A percentile compares a stretch with the other conserved stretches of the same genome.
These are phyloP conservation scores for Lyophyllum semitale DNA, from an alignment of 768 basidiomycete genomes.

Conservation along the genomic window DNA sequence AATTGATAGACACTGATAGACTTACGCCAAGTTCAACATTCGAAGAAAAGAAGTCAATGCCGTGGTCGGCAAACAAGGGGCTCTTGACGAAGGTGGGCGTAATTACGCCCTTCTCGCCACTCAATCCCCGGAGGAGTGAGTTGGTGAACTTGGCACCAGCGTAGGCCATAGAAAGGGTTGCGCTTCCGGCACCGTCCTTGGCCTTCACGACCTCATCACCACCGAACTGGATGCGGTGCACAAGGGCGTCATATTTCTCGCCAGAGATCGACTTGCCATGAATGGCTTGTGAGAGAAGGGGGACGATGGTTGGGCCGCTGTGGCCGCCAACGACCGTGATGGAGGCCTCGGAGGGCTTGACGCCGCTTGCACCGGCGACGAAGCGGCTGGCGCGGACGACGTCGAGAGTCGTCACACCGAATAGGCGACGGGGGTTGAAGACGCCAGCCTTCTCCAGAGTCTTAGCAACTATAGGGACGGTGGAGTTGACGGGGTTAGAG, in stretches of 20 bases:
- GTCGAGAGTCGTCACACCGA: slow-evolving; percentile 98
- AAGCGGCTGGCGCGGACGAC: slow-evolving; percentile 96
- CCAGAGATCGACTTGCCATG: slow-evolving; percentile 74
- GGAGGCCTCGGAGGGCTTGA: slow-evolving; percentile 63
- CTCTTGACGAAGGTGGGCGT: slow-evolving; percentile 90
- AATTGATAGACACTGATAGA: slow-evolving; percentile 25
- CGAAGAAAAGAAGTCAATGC: slow-evolving; percentile 93
- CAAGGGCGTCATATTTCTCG: slow-evolving; percentile 74
- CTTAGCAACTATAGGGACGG: slow-evolving; percentile 94
- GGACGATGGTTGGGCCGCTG: slow-evolving; percentile 96
- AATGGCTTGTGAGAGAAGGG: slow-evolving; percentile 82
- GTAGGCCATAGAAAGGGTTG: slow-evolving; percentile 94
- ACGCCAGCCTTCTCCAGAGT: slow-evolving; percentile 91
- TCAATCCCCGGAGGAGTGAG: slow-evolving; percentile 80
- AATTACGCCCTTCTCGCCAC: slow-evolving; percentile 86
- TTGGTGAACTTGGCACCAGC: slow-evolving; percentile 91
- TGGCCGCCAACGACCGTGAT: slow-evolving; percentile 95
- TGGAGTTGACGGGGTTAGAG: slow-evolving; percentile 98
- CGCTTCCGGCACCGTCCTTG: slow-evolving; percentile 93
- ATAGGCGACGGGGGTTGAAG: slow-evolving; percentile 86
- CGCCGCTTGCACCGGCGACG: slow-evolving; percentile 68
- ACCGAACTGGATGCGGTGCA: slow-evolving; percentile 95
- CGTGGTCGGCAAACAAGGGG: slow-evolving; percentile 80
- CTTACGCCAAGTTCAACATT: slow-evolving; percentile 91
- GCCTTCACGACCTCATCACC: slow-evolving; percentile 99